These are phyloP conservation scores for Eimeria brunetti DNA, from an alignment of 169 alveolate genomes.

Conservation along the genomic window DNA sequence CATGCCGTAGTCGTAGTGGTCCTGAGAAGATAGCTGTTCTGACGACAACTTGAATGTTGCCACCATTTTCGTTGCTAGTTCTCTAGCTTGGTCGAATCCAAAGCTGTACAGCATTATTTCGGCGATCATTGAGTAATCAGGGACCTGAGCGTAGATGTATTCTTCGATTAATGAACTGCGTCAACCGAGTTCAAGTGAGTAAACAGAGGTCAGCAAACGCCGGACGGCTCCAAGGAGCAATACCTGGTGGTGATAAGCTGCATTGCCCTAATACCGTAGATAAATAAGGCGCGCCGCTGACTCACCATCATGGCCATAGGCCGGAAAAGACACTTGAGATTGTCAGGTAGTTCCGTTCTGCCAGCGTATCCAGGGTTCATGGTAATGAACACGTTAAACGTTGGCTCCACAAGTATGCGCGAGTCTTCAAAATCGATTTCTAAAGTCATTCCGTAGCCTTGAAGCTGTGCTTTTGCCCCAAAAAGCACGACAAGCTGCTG, in stretches of 20 bases:
- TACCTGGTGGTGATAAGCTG: neutral
- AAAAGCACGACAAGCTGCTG: conserved; percentile 86
- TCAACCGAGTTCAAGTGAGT: neutral
- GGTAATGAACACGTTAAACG: conserved; percentile 97
- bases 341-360: conserved; percentile 98
- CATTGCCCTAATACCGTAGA: too few relatives aligned
- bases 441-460: conserved; percentile 19
- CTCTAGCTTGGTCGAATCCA: conserved; percentile 95
- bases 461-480: conserved; percentile 80
- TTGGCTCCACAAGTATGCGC: conserved; percentile 93
- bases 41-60: conserved; percentile 92
- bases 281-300: neutral
- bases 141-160: conserved; percentile 89
- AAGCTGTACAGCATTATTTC: conserved; percentile 96
- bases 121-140: conserved; percentile 96
- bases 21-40: conserved; percentile 94
- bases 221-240: neutral
- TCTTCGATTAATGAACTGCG: conserved; percentile 60
- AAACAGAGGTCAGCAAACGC: neutral
- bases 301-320: conserved; percentile 97
- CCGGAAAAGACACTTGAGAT: conserved; percentile 96
- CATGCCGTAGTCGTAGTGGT: conserved; percentile 97
- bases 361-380: conserved; percentile 98
- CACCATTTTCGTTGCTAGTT: conserved; percentile 93
- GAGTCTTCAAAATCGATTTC: conserved; percentile 95